A percentile compares a stretch with the other conserved stretches of the same genome.
These are phyloP conservation scores for Pseudozyma tsukubaensis DNA, from an alignment of 1,284 basidiomycete genomes.

Conservation along the genomic window DNA sequence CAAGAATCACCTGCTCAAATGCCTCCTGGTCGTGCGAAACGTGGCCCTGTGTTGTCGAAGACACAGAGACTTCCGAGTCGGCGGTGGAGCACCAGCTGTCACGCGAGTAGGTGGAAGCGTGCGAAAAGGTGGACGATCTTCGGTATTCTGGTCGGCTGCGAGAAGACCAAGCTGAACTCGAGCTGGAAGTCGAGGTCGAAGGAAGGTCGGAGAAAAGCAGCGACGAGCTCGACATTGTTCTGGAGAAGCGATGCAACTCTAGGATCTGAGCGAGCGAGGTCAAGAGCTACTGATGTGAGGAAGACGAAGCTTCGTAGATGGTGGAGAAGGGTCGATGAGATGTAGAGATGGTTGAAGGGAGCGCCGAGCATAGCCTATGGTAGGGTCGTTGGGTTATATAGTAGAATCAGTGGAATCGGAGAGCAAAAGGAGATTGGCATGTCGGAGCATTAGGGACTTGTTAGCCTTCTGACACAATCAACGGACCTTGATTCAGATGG, in stretches of 20 bases:
- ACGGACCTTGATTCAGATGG: constrained; percentile 23
- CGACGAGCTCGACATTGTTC: constrained; percentile 32
- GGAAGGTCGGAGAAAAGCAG: constrained; percentile 18
- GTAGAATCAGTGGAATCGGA: constrained; percentile 4
- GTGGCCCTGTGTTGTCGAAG: constrained; percentile 28
- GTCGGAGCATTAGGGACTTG: background rate
- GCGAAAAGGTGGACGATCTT: constrained; percentile 25
- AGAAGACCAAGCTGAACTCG: constrained; percentile 13
- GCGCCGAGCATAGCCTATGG: background rate
- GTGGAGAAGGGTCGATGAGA: background rate
- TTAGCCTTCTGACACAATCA: constrained; percentile 26
- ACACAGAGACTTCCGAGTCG: constrained; percentile 18
- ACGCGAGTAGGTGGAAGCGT: constrained; percentile 27
- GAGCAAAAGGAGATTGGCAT: background rate
- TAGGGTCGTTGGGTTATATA: constrained; percentile 20
- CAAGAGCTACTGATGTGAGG: background rate
- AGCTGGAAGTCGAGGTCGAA: constrained; percentile 7
- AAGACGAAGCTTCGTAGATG: constrained; percentile 6
- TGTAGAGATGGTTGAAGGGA: background rate
- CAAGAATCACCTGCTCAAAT: constrained; percentile 22
- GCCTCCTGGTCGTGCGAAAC: constrained; percentile 25
- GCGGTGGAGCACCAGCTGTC: constrained; percentile 37
- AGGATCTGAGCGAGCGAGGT: background rate
- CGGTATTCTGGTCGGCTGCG: constrained; percentile 19
- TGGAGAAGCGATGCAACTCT: constrained; percentile 7